Conservation (phyloP, 768 basidiomycete species). For the Mrakia frigida region DNA sequence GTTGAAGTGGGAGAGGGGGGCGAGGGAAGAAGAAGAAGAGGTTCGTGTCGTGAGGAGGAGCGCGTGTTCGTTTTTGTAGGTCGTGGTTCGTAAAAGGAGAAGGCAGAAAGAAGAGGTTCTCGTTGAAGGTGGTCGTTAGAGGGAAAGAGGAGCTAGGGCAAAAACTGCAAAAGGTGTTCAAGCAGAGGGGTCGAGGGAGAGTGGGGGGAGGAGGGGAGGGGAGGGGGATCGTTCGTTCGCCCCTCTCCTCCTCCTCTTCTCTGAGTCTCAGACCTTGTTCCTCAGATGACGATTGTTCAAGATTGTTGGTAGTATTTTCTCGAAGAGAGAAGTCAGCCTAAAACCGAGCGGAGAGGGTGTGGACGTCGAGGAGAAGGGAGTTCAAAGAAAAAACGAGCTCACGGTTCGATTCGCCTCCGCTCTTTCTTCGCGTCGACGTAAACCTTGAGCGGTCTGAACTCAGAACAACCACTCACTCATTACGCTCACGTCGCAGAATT, state of each 20-base stretch:
- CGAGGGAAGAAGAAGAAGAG: neutral
- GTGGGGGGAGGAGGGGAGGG: neutral
- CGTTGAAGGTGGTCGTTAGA: neutral
- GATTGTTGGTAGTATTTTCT: no score
- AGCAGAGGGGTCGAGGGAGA: neutral
- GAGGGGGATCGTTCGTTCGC: neutral
- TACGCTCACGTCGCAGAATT: no score
- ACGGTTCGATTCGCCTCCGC: no score
- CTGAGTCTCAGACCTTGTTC: neutral
- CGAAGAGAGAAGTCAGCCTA: no score
- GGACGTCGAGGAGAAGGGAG: no score
- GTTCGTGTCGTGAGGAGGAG: neutral
- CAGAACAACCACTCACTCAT: no score
- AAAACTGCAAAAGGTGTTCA: conserved; percentile 1
- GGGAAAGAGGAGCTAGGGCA: neutral
- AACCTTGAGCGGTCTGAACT: no score
- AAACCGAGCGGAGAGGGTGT: no score
- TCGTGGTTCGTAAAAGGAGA: neutral
- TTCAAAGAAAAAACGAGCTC: no score
- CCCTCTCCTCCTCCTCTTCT: neutral
- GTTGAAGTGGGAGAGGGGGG: neutral
- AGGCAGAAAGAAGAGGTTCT: neutral
- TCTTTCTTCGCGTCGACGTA: no score
- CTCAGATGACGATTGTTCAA: no score
- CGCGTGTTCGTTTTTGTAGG: no score